Conservation (phyloP, 2,329 filamentous ascomycete genomes). For the Helicocarpus griseus region DNA sequence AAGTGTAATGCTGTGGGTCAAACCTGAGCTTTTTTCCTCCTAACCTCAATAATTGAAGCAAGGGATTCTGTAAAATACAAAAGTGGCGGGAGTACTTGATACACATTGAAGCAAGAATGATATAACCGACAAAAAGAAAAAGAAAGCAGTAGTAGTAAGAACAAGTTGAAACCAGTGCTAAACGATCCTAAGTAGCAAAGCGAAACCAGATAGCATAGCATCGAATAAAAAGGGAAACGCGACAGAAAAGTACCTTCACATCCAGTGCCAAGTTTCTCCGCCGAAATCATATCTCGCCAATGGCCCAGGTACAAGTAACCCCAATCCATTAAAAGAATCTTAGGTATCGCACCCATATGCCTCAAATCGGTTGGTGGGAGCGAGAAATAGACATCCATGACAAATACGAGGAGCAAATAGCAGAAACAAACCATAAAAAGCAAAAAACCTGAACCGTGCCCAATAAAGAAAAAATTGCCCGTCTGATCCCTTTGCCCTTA, state of each 20-base stretch:
- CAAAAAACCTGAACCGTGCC: neutral
- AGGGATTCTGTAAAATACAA: neutral
- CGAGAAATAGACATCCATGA: neutral
- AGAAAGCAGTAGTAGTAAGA: neutral
- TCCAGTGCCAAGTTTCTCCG: neutral
- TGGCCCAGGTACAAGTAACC: neutral
- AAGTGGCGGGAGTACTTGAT: neutral
- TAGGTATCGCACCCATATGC: conserved; percentile 6
- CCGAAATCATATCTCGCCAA: neutral
- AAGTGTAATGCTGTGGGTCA: neutral
- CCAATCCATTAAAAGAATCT: conserved; percentile 1
- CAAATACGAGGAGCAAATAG: neutral
- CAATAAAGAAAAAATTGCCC: conserved; percentile 7
- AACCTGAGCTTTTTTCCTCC: neutral
- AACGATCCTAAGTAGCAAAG: neutral
- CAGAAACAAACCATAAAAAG: neutral
- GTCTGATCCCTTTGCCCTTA: conserved; percentile 15
- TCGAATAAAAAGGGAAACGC: neutral
- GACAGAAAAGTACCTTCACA: neutral
- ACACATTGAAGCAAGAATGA: neutral
- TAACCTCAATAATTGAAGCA: neutral
- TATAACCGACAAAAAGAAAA: conserved; percentile 10
- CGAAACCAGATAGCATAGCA: neutral
- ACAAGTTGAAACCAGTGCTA: neutral
- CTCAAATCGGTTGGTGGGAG: neutral